Conservation (phyloP, 441 rosid genomes). For the Jatropha podagrica region DNA sequence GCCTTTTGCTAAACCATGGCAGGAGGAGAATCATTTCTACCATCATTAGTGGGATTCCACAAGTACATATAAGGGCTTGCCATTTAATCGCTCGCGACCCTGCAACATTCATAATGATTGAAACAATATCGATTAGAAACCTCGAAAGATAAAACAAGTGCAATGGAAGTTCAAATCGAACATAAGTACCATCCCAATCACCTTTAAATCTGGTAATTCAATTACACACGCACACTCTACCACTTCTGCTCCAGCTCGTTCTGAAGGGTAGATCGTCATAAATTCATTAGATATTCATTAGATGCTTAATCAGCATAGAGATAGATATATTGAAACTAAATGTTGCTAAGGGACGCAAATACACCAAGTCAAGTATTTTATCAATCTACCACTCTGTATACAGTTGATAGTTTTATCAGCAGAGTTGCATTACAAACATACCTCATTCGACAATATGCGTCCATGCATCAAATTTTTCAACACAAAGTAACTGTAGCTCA, state of each 20-base stretch:
- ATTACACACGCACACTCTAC: constrained; percentile 86
- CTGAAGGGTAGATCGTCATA: constrained; percentile 30
- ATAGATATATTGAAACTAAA: too few relatives aligned
- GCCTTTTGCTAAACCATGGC: constrained; percentile 19
- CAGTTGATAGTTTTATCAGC: background rate
- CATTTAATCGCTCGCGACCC: constrained; percentile 73
- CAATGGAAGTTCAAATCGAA: too few relatives aligned
- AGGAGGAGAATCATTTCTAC: constrained; percentile 5
- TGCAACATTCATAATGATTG: constrained; percentile 21
- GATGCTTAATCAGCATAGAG: background rate
- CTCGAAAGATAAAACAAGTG: too few relatives aligned
- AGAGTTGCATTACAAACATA: background rate
- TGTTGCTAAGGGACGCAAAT: too few relatives aligned
- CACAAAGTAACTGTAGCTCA: background rate
- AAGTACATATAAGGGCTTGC: constrained; percentile 69
- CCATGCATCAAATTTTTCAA: background rate
- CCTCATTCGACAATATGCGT: background rate
- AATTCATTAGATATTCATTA: background rate
- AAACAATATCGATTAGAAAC: too few relatives aligned
- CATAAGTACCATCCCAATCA: constrained; percentile 13
- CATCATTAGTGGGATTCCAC: constrained; percentile 61
- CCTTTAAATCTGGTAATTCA: constrained; percentile 79
- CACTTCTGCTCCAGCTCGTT: constrained; percentile 75
- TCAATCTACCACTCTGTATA: too few relatives aligned
- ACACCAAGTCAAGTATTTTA: too few relatives aligned